Evolutionary conservation across 2,329 filamentous ascomycete species (phyloP).

Genomic region (Beauveria rudraprayagi): DNA sequence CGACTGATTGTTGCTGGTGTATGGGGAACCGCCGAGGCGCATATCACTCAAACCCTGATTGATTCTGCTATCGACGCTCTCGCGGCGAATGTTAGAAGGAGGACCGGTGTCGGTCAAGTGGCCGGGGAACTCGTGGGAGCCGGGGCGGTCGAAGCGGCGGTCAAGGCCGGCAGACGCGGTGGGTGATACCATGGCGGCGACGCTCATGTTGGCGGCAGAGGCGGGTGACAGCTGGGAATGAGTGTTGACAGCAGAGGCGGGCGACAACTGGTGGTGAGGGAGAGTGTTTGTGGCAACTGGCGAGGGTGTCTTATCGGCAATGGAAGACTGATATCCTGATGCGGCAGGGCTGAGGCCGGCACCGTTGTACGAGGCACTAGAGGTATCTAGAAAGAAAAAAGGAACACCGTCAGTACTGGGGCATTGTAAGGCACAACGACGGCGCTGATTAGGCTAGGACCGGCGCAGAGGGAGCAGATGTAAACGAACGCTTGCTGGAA

Average conservation of each 20-base stretch:
- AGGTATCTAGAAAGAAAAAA: conserved; percentile 25
- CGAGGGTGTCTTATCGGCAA: conserved; percentile 54
- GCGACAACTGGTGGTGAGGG: conserved; percentile 45
- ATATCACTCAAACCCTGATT: conserved; percentile 64
- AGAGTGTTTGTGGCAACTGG: conserved; percentile 45
- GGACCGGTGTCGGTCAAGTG: conserved; percentile 29
- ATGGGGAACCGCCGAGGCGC: conserved; percentile 58
- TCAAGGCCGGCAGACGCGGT: conserved; percentile 39
- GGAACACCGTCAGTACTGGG: neutral
- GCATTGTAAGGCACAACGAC: neutral
- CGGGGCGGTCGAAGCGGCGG: conserved; percentile 35
- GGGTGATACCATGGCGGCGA: conserved; percentile 58
- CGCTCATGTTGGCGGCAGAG: conserved; percentile 53
- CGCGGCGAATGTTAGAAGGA: conserved; percentile 51
- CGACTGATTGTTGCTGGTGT: conserved; percentile 69
- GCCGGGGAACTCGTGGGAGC: conserved; percentile 27
- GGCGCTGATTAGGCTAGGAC: neutral
- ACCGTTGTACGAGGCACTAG: conserved; percentile 30
- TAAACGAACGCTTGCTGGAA: conserved; percentile 34
- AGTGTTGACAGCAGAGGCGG: conserved; percentile 48
- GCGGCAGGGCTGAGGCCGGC: conserved; percentile 33
- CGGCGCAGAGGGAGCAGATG: conserved; percentile 3
- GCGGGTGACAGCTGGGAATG: conserved; percentile 49
- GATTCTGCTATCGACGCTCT: conserved; percentile 74
- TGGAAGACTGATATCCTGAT: conserved; percentile 42